phyloP scores from a whole-genome alignment of 2,329 filamentous ascomycete genomes.

The Leptographium procerum region DNA sequence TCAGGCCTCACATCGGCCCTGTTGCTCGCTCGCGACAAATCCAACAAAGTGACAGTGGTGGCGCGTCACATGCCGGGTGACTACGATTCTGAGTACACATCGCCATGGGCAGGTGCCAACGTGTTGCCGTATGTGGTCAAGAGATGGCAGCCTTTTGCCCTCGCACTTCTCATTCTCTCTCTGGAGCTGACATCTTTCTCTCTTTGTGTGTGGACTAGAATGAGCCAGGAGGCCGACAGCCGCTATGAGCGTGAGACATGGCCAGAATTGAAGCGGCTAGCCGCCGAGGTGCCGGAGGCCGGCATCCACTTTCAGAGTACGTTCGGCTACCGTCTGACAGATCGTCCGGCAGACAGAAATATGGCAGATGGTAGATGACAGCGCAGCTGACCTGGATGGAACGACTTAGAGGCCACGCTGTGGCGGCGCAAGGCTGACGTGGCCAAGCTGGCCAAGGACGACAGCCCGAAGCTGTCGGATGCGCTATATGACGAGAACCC shows the following conservation, averaged over 20 bases:
- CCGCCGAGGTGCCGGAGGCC: conserved; percentile 58
- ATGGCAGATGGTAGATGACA: not conserved
- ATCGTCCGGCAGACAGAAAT: not conserved
- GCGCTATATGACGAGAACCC: conserved; percentile 56
- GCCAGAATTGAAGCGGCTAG: conserved; percentile 47
- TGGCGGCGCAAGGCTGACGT: conserved; percentile 53
- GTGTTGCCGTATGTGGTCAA: conserved; percentile 54
- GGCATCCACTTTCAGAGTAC: conserved; percentile 69
- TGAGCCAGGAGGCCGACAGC: conserved; percentile 30
- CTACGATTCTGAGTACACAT: conserved; percentile 83
- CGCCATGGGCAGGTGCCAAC: conserved; percentile 81
- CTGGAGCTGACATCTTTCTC: not conserved
- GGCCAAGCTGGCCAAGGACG: conserved; percentile 13
- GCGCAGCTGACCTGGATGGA: not conserved
- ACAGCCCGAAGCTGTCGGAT: conserved; percentile 43
- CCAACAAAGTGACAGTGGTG: conserved; percentile 28
- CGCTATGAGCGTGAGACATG: conserved; percentile 55
- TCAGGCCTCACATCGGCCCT: conserved; percentile 40
- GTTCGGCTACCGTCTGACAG: not conserved
- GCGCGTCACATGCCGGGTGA: conserved; percentile 89
- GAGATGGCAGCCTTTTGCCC: no score
- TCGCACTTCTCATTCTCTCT: not conserved
- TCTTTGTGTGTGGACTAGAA: conserved; percentile 21
- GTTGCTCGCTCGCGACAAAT: conserved; percentile 31
- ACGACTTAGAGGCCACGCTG: conserved; percentile 30